Evolutionary conservation across 441 rosid species (phyloP).

Genomic region (Arabidopsis hybrid): DNA sequence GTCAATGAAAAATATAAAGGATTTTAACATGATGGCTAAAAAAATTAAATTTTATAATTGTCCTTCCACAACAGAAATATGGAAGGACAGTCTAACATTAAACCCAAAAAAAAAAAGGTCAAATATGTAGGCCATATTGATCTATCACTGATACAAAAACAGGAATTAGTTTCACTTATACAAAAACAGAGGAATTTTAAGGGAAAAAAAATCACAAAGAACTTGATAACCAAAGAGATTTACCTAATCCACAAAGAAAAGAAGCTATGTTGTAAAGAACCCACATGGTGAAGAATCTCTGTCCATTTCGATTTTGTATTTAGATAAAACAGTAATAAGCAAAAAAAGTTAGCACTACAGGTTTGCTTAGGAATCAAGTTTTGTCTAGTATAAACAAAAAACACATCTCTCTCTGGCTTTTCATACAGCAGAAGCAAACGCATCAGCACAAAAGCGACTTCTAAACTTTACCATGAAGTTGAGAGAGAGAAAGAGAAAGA

Average conservation of each 20-base stretch:
- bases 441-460: slow-evolving; percentile 46
- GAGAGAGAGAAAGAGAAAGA: slow-evolving; percentile 39
- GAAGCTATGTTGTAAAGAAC: background rate
- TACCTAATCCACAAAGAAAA: slow-evolving; percentile 3
- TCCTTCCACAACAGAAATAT: slow-evolving; percentile 3
- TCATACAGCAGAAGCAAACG: slow-evolving; percentile 44
- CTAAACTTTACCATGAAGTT: slow-evolving; percentile 33
- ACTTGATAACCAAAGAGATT: background rate
- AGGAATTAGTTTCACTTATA: background rate
- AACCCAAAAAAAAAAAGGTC: background rate
- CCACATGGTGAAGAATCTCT: slow-evolving; percentile 20
- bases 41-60: background rate
- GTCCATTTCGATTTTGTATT: slow-evolving; percentile 4
- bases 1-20: background rate
- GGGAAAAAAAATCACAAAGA: background rate
- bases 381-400: slow-evolving; percentile 13
- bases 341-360: slow-evolving; percentile 8
- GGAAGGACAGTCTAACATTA: background rate
- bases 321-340: background rate
- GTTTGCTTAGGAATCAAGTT: slow-evolving; percentile 48
- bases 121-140: slow-evolving; percentile 2
- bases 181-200: background rate
- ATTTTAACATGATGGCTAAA: background rate
- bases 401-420: slow-evolving; percentile 36
- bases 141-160: too few species aligned